Base-by-base conservation (phyloP, 2,329 filamentous ascomycete genomes). In the Sarocladiaceae sp. region DNA sequence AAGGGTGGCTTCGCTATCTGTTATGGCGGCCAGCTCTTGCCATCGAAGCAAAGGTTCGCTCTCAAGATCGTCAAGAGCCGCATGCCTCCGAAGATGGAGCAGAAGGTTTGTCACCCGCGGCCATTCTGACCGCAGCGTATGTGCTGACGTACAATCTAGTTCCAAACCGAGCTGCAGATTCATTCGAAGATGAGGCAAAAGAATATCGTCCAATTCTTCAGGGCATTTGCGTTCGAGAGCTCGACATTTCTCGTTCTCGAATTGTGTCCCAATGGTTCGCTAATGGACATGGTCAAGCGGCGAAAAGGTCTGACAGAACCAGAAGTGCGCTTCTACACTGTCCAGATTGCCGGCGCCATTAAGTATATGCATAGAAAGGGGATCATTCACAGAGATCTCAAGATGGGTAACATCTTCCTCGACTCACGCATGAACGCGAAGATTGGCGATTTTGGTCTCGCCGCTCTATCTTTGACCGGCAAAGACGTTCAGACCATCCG, bases 221-320 rank as follows among this genome's bases (percentile, higher is more conserved):
- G 93, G 60, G 94, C 94, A 29, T 99, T 99, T 66, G 88, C 92
- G 12, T 96, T 92, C 68, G 80, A 90, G 58, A 85, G 83, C 57
- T 92, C 86, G 67, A 97, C 94, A 53, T 99, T 96, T 62, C 88
- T 99, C 47, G 88, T 97, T 44, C 79, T 99, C 25, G 93, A 99
- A 67, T 76, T 99, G 40, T 99, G 94, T 68, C 87, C 90, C 51
- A 97, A 97, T 65, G 94, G 94, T 42, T 97, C 92, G 18, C 81
- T 99, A 17, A 96, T 96, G 84, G 94, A 97, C 66, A 96, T 97
- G 86, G 90, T 97, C 57, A 95, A 95, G 73, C 89, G 88, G 62
- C 82, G 94, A 60, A 94, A 89, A 66, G 91, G 87, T 52, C 77
- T 99, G 53, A 97, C 90, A 15, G 88, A 97, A 67, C 91, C 94